Percentiles rank a stretch among this genome's conserved stretches.
Evolutionary conservation across 2,329 filamentous ascomycete genomes (phyloP).

Genomic region (Triangularia verruculosa): DNA sequence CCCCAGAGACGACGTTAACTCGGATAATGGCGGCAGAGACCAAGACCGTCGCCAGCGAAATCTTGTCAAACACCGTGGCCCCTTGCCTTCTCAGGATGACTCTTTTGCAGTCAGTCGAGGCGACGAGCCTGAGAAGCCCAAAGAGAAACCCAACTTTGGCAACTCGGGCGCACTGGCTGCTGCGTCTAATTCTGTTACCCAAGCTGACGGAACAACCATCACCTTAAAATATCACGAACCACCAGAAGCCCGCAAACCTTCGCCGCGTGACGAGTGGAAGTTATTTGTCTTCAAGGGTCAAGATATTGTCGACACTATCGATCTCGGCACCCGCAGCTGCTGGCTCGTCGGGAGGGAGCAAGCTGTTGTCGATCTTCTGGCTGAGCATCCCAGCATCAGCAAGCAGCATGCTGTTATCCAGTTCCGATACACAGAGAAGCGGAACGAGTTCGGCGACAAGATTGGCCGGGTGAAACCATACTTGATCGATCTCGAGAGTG

Average conservation of each 20-base stretch:
- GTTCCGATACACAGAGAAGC: constrained; percentile 80
- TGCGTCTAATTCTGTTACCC: constrained; percentile 73
- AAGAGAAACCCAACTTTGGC: constrained; percentile 85
- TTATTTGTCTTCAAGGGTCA: constrained; percentile 88
- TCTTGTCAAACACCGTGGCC: constrained; percentile 41
- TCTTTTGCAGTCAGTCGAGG: constrained; percentile 57
- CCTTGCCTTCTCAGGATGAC: constrained; percentile 58
- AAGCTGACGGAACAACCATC: constrained; percentile 70
- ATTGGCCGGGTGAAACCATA: constrained; percentile 80
- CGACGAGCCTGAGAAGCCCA: constrained; percentile 55
- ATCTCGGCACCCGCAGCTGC: constrained; percentile 73
- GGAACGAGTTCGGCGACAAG: constrained; percentile 83
- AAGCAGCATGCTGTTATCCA: constrained; percentile 96
- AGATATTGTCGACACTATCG: constrained; percentile 77
- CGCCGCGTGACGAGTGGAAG: constrained; percentile 76
- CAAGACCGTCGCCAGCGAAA: constrained; percentile 17
- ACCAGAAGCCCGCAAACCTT: constrained; percentile 83
- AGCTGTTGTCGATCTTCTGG: constrained; percentile 74
- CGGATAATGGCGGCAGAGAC: constrained; percentile 8
- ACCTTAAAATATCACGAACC: constrained; percentile 96
- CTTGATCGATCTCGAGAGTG: constrained; percentile 88
- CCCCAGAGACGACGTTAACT: constrained; percentile 12
- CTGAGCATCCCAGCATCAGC: constrained; percentile 89
- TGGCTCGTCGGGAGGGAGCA: constrained; percentile 86
- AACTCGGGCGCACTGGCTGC: constrained; percentile 80